These are phyloP conservation scores for Chaetomium olivaceum DNA, from an alignment of 2,329 filamentous ascomycete species.

Conservation along the genomic window DNA sequence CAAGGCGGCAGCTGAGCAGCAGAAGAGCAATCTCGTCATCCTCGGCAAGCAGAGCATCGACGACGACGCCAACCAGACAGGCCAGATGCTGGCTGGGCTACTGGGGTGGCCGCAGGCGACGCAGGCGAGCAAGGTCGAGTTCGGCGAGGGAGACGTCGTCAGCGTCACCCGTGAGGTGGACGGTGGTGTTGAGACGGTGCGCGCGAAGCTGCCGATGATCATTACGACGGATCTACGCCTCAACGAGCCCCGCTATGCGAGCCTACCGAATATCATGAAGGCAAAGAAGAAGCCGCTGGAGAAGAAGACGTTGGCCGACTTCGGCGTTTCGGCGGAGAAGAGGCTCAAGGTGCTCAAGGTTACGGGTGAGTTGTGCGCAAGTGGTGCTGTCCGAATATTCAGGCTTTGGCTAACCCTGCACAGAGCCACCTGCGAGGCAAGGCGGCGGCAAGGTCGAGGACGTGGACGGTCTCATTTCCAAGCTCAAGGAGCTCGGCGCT, in stretches of 20 bases:
- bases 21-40: slow-evolving; percentile 89
- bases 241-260: slow-evolving; percentile 94
- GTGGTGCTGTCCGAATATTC: slow-evolving; percentile 19
- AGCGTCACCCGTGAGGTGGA: slow-evolving; percentile 91
- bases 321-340: slow-evolving; percentile 71
- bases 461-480: slow-evolving; percentile 89
- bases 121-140: slow-evolving; percentile 81
- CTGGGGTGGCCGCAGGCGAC: slow-evolving; percentile 94
- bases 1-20: slow-evolving; percentile 72
- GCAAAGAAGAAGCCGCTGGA: slow-evolving; percentile 99
- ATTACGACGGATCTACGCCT: slow-evolving; percentile 93
- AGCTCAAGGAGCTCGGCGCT: slow-evolving; percentile 94
- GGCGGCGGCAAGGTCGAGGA: slow-evolving; percentile 97
- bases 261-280: slow-evolving; percentile 99
- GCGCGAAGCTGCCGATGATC: slow-evolving; percentile 82
- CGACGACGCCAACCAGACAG: slow-evolving; percentile 92
- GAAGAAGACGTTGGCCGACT: slow-evolving; percentile 84
- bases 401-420: slow-evolving; percentile 15
- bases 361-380: slow-evolving; percentile 54
- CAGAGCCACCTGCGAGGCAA: slow-evolving; percentile 82
- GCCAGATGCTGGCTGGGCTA: slow-evolving; percentile 94
- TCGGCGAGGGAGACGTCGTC: slow-evolving; percentile 68
- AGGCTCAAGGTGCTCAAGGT: slow-evolving; percentile 91
- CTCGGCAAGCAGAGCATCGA: slow-evolving; percentile 98
- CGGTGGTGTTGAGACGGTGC: slow-evolving; percentile 88